Evolutionary conservation across 768 basidiomycete species (phyloP).

Genomic region (Hypholoma sublateritium): DNA sequence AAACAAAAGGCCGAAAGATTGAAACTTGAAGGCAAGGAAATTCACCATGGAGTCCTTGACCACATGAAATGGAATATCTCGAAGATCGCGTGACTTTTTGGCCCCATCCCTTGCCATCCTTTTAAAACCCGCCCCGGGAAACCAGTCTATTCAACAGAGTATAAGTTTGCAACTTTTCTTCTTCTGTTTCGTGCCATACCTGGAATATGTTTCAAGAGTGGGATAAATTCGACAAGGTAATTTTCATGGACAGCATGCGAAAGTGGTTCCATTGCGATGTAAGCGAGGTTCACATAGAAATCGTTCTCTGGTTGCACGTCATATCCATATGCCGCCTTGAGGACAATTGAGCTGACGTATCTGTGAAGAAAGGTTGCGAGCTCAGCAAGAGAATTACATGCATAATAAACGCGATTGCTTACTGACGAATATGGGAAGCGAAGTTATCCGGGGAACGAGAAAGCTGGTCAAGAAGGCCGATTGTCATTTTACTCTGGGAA

Average conservation of each 20-base stretch:
- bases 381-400: background rate
- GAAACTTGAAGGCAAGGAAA: background rate
- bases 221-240: constrained; percentile 39
- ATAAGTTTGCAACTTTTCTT: background rate
- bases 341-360: constrained; percentile 30
- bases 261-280: constrained; percentile 29
- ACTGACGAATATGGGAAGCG: constrained; percentile 28
- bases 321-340: constrained; percentile 42
- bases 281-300: constrained; percentile 34
- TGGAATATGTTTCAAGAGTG: constrained; percentile 29
- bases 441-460: constrained; percentile 27
- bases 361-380: constrained; percentile 13
- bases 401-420: constrained; percentile 6
- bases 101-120: constrained; percentile 26
- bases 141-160: constrained; percentile 25
- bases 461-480: constrained; percentile 24
- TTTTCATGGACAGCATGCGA: constrained; percentile 29
- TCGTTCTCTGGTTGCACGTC: constrained; percentile 33
- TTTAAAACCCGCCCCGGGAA: constrained; percentile 37
- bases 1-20: background rate
- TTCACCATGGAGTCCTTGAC: constrained; percentile 27
- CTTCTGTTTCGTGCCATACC: constrained; percentile 14
- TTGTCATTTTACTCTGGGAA: constrained; percentile 22
- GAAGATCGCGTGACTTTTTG: constrained; percentile 17
- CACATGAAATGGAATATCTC: constrained; percentile 28